Conservation (phyloP, 192 early-diverging fungal species). For the Thamnidium elegans region DNA sequence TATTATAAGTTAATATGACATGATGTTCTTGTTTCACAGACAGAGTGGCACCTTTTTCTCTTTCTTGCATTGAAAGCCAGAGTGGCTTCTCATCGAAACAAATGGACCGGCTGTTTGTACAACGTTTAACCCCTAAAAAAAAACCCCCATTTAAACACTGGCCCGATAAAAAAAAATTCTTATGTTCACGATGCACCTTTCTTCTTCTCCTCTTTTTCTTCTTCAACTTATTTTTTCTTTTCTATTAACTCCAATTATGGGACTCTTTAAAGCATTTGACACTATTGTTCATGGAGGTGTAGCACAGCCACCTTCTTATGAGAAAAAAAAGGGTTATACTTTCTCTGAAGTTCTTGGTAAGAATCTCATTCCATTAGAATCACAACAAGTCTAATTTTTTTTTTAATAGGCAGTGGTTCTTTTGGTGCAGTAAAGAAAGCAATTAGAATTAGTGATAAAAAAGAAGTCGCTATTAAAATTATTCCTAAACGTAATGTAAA, state of each 20-base stretch:
- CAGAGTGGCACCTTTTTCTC: too few relatives aligned
- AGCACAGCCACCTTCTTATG: conserved; percentile 53
- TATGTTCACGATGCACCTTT: too few relatives aligned
- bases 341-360: conserved; percentile 59
- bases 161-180: too few relatives aligned
- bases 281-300: conserved; percentile 38
- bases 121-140: too few relatives aligned
- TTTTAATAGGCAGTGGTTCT: conserved; percentile 47
- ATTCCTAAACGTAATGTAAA: conserved; percentile 82
- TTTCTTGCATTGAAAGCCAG: too few relatives aligned
- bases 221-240: too few relatives aligned
- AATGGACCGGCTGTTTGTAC: too few relatives aligned
- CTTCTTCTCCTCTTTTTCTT: too few relatives aligned
- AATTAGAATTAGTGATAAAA: conserved; percentile 59
- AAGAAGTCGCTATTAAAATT: conserved; percentile 86
- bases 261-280: conserved; percentile 29
- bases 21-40: too few relatives aligned
- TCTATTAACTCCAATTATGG: background rate
- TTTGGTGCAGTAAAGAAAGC: conserved; percentile 74
- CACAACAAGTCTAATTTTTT: background rate
- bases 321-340: conserved; percentile 65
- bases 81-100: too few relatives aligned
- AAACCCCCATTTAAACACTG: too few relatives aligned
- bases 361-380: background rate
- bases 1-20: too few relatives aligned